These are phyloP conservation scores for Leishmania guyanensis DNA, from an alignment of 208 protist species.

Conservation along the genomic window DNA sequence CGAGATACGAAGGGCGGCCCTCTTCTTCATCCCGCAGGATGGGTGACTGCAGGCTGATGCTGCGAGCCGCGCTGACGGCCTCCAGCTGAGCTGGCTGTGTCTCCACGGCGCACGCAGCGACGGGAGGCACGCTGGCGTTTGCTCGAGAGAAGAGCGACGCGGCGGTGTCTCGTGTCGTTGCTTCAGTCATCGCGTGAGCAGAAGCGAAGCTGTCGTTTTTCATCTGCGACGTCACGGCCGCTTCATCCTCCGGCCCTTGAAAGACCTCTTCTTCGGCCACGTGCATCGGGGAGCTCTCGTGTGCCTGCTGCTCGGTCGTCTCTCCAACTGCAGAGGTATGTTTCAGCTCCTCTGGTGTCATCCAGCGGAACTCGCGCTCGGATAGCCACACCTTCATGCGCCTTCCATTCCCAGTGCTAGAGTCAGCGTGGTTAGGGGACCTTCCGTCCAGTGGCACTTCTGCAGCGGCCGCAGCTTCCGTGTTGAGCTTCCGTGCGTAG, in stretches of 20 bases:
- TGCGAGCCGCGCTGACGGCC: slow-evolving; percentile 21
- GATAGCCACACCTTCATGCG: slow-evolving; percentile 60
- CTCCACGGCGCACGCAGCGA: slow-evolving; percentile 6
- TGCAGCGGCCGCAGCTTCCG: slow-evolving; percentile 1
- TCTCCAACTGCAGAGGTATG: slow-evolving; percentile 10
- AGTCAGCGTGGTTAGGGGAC: not conserved
- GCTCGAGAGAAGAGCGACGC: not conserved
- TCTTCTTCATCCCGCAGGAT: slow-evolving; percentile 67
- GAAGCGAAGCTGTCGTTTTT: too few relatives aligned
- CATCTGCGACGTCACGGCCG: not conserved
- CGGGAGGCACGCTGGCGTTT: slow-evolving; percentile 6
- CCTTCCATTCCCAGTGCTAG: not conserved
- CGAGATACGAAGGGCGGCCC: slow-evolving; percentile 41
- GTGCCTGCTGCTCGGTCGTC: not conserved
- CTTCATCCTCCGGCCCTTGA: not conserved
- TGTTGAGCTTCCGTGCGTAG: slow-evolving; percentile 47
- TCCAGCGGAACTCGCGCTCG: slow-evolving; percentile 54
- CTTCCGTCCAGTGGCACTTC: slow-evolving; percentile 17
- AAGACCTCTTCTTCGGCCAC: slow-evolving; percentile 15
- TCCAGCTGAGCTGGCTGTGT: slow-evolving; percentile 26
- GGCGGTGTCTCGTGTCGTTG: not conserved
- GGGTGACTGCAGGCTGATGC: slow-evolving; percentile 51
- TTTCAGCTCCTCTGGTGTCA: slow-evolving; percentile 47
- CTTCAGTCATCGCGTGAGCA: not conserved
- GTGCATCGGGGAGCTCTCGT: not conserved